These are phyloP conservation scores for Aphanomyces invadans DNA, from an alignment of 352 stramenopile genomes.

Conservation along the genomic window DNA sequence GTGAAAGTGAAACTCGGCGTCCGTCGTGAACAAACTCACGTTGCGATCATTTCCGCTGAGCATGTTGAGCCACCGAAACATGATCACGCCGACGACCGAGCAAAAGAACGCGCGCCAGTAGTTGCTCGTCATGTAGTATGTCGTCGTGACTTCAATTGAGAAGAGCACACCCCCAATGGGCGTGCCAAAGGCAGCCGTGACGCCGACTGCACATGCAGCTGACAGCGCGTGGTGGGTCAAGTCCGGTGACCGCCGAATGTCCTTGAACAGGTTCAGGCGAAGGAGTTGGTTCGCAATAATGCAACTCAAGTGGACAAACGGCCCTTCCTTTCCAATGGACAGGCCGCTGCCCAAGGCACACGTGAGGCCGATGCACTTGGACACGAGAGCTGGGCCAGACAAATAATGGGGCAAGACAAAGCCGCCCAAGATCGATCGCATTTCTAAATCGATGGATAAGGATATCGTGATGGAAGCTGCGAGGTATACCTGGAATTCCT, in stretches of 20 bases:
- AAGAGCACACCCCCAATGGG: constrained; percentile 73
- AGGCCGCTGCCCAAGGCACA: constrained; percentile 58
- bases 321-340: constrained; percentile 70
- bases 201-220: constrained; percentile 60
- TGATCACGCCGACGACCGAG: constrained; percentile 75
- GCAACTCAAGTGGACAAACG: constrained; percentile 71
- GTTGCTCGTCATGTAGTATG: constrained; percentile 83
- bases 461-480: background rate
- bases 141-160: constrained; percentile 77
- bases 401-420: constrained; percentile 67
- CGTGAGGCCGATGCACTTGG: constrained; percentile 59
- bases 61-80: constrained; percentile 71
- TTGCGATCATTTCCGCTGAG: constrained; percentile 38
- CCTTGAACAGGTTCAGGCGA: constrained; percentile 44
- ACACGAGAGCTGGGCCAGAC: constrained; percentile 42
- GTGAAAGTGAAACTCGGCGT: constrained; percentile 60
- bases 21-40: constrained; percentile 71
- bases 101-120: constrained; percentile 88
- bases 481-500: constrained; percentile 39
- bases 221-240: constrained; percentile 62
- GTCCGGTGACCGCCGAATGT: constrained; percentile 50
- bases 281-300: constrained; percentile 65
- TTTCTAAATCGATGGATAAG: constrained; percentile 31
- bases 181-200: constrained; percentile 67
- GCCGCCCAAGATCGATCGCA: constrained; percentile 65